A percentile compares a stretch with the other conserved stretches of the same genome.
phyloP scores from a whole-genome alignment of 257 asterid genomes.

The Fraxinus pennsylvanica region DNA sequence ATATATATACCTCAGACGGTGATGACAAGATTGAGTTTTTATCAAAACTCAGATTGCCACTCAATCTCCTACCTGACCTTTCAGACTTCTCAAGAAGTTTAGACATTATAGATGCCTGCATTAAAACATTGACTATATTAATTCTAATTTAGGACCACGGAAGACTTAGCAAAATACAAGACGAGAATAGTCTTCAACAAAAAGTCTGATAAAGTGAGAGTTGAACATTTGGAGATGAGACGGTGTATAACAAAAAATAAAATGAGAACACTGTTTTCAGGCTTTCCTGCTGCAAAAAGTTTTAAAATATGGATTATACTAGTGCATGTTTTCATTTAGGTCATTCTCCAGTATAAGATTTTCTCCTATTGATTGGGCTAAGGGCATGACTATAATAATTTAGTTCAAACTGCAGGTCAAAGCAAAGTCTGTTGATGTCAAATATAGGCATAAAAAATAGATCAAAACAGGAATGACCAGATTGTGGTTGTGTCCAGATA shows the following conservation, averaged over 20 bases:
- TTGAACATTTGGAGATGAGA: neutral
- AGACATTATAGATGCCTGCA: slow-evolving; percentile 80
- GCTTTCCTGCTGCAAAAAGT: neutral
- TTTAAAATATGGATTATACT: neutral
- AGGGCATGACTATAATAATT: neutral
- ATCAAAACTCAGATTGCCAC: slow-evolving; percentile 53
- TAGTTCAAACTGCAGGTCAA: neutral
- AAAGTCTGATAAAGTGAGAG: neutral
- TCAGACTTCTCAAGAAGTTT: slow-evolving; percentile 60
- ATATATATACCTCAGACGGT: slow-evolving; percentile 44
- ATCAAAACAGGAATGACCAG: neutral
- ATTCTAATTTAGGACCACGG: slow-evolving; percentile 11
- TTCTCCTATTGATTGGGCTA: neutral
- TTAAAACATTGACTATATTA: slow-evolving; percentile 12
- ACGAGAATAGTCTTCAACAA: neutral
- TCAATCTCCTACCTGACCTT: slow-evolving; percentile 76
- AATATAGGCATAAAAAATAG: neutral
- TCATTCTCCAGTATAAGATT: neutral
- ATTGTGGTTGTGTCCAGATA: neutral
- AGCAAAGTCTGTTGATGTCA: neutral
- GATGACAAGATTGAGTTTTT: slow-evolving; percentile 48
- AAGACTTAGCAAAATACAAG: slow-evolving; percentile 1
- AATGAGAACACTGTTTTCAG: neutral
- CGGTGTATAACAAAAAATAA: neutral
- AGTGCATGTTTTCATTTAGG: neutral